Evolutionary conservation across 306 rosid genomes (phyloP).

Genomic region (Quercus alba): DNA sequence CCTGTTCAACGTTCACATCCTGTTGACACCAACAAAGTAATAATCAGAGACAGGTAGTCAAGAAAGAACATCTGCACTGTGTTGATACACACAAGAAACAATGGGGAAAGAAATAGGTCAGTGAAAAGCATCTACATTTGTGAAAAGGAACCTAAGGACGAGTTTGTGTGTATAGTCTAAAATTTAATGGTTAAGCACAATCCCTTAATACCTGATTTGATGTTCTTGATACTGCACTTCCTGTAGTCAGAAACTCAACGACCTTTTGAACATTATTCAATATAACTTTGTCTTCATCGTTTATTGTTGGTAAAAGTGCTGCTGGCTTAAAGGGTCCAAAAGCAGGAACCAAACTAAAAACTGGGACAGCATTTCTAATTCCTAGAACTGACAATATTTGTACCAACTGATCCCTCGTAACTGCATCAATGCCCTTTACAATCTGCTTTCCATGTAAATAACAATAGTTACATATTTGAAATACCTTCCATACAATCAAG

Average conservation of each 20-base stretch:
- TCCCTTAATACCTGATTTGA: conserved; percentile 59
- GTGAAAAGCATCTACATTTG: background rate
- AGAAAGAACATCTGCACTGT: background rate
- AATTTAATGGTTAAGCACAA: background rate
- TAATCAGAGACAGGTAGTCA: background rate
- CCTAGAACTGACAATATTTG: conserved; percentile 67
- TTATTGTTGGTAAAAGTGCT: conserved; percentile 76
- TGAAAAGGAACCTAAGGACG: background rate
- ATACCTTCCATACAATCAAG: conserved; percentile 11
- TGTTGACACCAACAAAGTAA: conserved; percentile 27
- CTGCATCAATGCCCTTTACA: conserved; percentile 94
- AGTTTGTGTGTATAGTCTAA: background rate
- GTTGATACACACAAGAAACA: background rate
- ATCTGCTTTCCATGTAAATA: conserved; percentile 51
- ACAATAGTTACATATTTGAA: conserved; percentile 8
- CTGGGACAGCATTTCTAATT: conserved; percentile 66
- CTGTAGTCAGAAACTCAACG: conserved; percentile 78
- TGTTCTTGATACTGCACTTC: conserved; percentile 64
- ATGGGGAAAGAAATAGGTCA: background rate
- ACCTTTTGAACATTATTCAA: conserved; percentile 87
- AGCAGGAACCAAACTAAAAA: conserved; percentile 85
- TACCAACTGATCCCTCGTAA: conserved; percentile 92
- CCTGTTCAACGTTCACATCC: conserved; percentile 57
- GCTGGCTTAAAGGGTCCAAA: conserved; percentile 74
- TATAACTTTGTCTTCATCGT: conserved; percentile 85